Conservation (phyloP, 2,329 filamentous ascomycete genomes). For the Xylariales sp. region DNA sequence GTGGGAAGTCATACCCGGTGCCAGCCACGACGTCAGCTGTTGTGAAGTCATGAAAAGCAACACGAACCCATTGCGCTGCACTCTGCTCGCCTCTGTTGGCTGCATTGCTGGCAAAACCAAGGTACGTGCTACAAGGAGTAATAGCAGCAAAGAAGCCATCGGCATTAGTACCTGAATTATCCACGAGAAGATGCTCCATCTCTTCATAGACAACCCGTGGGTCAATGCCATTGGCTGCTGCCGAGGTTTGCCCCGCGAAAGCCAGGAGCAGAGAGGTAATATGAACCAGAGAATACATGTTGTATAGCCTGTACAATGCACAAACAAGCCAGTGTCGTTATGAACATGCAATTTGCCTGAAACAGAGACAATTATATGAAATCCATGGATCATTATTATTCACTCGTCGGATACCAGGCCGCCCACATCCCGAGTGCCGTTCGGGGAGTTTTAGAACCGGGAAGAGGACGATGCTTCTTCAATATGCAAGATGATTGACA, state of each 20-base stretch:
- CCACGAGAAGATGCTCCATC: conserved; percentile 4
- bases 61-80: conserved; percentile 3
- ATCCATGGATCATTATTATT: too few species aligned
- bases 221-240: conserved; percentile 3
- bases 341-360: too few species aligned
- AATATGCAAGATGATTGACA: too few species aligned
- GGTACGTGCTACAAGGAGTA: conserved; percentile 2
- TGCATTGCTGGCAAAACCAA: background rate
- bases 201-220: conserved; percentile 3
- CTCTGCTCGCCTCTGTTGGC: conserved; percentile 2
- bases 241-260: background rate
- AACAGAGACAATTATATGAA: too few species aligned
- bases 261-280: too few species aligned
- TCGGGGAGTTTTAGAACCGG: too few species aligned
- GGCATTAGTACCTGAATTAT: background rate
- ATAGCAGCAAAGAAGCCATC: conserved; percentile 2
- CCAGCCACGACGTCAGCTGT: conserved; percentile 3
- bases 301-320: too few species aligned
- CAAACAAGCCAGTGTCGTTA: too few species aligned
- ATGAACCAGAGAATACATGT: too few species aligned
- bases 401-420: too few species aligned
- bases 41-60: conserved; percentile 2
- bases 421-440: too few species aligned
- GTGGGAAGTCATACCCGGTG: conserved; percentile 4
- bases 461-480: too few species aligned